Evolutionary conservation across 179 eudicot genomes (phyloP), one percentile per base, ranked within the genome.

Genomic region (Drosera spatulata): DNA sequence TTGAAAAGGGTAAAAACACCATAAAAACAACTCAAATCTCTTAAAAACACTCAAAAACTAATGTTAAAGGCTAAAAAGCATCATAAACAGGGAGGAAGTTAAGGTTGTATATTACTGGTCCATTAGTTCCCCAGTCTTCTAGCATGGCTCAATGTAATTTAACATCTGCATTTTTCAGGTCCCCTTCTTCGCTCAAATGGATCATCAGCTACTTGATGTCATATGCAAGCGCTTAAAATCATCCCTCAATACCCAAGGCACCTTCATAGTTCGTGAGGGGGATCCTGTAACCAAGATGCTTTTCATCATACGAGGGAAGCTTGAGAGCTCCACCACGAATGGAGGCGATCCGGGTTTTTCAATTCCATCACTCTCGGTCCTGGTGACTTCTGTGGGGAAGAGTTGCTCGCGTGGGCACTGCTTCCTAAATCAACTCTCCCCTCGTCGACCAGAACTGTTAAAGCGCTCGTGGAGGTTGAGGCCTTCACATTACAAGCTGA

Each of bases 311-410:
- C 60, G 93, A 66, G 96, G 96, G 11, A 73, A 69, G 14, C 77
- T 87, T 2, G 87, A 87, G 58, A 85, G 88, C 70, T 80, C 83
- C 2, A 87, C 96, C 39, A 87, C 96, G 39, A 73, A 85, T 49
- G 96, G 96, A 39, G 96, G 6, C 82, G 91, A 14, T 69, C 87
- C 0, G 96, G 91, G 12, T 87, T 85, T 68, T 87, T 85, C 83
- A 85, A 87, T 56, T 77, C 85, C 9, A 82, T 76, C 15, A 77
- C 75, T 42, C 41, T 87, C 14, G 75, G 80, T 49, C 87, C 88
- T 3, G 93, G 96, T 1, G 96, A 85, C 66, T 87, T 85, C 57
- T 87, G 96, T 56, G 96, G 96, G 0, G 96, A 87, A 67, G 96
- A 87, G 60, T 77, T 87, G n/a, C 93, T 85, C 7, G 83, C 88